Conservation (phyloP, 306 rosid genomes). For the Cucumis hystrix region DNA sequence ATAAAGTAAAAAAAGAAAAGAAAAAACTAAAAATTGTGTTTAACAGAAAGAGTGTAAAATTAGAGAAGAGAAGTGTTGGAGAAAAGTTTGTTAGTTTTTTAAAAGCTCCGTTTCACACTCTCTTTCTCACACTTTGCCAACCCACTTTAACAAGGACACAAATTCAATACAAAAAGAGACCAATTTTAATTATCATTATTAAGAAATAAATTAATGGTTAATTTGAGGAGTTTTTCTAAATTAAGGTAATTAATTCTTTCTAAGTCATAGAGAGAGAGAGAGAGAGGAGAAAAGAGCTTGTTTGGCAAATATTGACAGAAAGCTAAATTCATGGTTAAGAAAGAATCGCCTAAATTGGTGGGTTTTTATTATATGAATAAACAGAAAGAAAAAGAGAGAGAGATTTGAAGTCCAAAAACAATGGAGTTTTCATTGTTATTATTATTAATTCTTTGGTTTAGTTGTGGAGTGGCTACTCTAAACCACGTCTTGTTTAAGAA, state of each 20-base stretch:
- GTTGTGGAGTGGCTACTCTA: neutral
- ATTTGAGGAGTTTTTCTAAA: neutral
- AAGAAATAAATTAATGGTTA: neutral
- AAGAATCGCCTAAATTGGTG: neutral
- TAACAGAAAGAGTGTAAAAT: slow-evolving; percentile 55
- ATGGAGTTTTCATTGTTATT: neutral
- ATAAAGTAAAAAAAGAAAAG: neutral
- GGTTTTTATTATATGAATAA: neutral
- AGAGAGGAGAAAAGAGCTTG: too few species aligned
- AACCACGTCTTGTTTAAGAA: neutral
- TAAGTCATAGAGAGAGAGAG: too few species aligned
- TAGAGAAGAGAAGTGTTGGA: slow-evolving; percentile 19
- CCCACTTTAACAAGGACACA: slow-evolving; percentile 9
- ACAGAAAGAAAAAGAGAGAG: neutral
- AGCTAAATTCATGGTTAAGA: slow-evolving; percentile 6
- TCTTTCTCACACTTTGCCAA: slow-evolving; percentile 92
- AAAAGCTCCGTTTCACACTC: slow-evolving; percentile 63
- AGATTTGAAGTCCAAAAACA: neutral
- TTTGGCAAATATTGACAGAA: neutral
- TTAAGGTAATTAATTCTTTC: neutral
- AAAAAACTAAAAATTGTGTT: neutral
- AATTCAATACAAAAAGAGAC: neutral
- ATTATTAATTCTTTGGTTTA: neutral
- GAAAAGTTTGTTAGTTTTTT: slow-evolving; percentile 28
- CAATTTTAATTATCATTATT: too few species aligned